Base-by-base conservation (phyloP, 73 alveolate genomes). In the Blepharisma japonicum region DNA sequence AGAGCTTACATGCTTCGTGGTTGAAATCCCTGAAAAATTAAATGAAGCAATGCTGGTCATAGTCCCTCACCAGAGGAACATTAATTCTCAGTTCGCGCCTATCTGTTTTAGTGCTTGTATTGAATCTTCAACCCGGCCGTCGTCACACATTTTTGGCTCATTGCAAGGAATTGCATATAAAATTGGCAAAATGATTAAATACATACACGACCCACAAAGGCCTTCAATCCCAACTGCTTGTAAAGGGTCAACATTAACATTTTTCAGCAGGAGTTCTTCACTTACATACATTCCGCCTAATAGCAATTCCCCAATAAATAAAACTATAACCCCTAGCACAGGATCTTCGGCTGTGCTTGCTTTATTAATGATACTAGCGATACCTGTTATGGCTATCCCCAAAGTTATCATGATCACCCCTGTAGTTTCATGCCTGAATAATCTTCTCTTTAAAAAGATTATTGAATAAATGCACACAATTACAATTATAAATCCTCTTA, bases 151-250 rank as follows among this genome's bases (percentile, higher is more conserved):
- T 54, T 80, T 71, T 2, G 61, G 51, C 53, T 77, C 32, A 70
- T 71, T 61, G 81, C 99, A 95, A 5, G 83, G 82, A 20, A 85
- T 81, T 38, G 55, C 68, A 71, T 95, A 90, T 71, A 92, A 77
- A 50, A 89, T 86, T 1, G 91, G 55, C 46, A 95, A 87, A 71
- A 95, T 77, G 46, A 89, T 66, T 5, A 89, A 45, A 70, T 86
- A 85, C 71, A 85, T 72, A 6, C 51, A 4, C 14, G 83, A 18
- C 21, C 97, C 98, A 94, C 95, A 95, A 18, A 90, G 49, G 1
- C 99, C 99, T 83, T 95, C 99, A 68, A 91, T 71, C 5, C 99
- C 99, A 6, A 95, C 98, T 45, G 93, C 83, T 87, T 90, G 87
- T 53, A 95, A 83, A 6, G 98, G 94, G 83, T 94, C 91, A 23